Evolutionary conservation across 2,329 filamentous ascomycete genomes (phyloP).

Genomic region (Trichoderma oligosporum): DNA sequence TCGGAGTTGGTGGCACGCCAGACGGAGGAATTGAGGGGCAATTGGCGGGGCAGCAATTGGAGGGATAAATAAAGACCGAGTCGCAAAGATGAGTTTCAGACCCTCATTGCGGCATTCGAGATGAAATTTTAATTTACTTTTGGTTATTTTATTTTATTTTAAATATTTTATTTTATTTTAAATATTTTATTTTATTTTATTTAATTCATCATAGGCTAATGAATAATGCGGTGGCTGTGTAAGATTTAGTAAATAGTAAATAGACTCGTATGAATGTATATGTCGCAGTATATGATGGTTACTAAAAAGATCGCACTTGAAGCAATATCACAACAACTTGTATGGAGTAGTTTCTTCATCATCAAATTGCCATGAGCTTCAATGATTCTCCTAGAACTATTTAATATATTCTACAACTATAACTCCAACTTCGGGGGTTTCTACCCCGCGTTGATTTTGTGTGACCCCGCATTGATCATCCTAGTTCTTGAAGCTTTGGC

Average conservation of each 20-base stretch:
- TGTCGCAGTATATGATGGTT: too few relatives aligned
- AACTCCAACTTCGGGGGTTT: slow-evolving; percentile 1
- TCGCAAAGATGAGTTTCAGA: background rate
- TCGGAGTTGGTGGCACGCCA: background rate
- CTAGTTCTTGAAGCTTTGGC: background rate
- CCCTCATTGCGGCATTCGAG: background rate
- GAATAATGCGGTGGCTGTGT: background rate
- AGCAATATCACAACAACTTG: too few relatives aligned
- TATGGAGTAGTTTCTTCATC: too few relatives aligned
- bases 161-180: background rate
- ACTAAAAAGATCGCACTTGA: too few relatives aligned
- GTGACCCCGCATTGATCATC: slow-evolving; percentile 8
- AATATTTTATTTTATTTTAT: too few relatives aligned
- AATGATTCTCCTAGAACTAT: too few relatives aligned
- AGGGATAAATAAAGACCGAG: slow-evolving; percentile 25
- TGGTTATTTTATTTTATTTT: background rate
- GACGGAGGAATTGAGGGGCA: slow-evolving; percentile 40
- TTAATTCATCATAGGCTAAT: background rate
- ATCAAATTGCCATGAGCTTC: too few relatives aligned
- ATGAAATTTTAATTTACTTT: background rate
- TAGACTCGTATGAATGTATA: too few relatives aligned
- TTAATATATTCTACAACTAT: too few relatives aligned
- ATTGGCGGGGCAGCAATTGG: slow-evolving; percentile 28
- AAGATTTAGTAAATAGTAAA: too few relatives aligned
- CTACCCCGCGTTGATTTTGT: slow-evolving; percentile 1